Conservation (phyloP, 2,329 filamentous ascomycete genomes). For the Zalaria sp. region DNA sequence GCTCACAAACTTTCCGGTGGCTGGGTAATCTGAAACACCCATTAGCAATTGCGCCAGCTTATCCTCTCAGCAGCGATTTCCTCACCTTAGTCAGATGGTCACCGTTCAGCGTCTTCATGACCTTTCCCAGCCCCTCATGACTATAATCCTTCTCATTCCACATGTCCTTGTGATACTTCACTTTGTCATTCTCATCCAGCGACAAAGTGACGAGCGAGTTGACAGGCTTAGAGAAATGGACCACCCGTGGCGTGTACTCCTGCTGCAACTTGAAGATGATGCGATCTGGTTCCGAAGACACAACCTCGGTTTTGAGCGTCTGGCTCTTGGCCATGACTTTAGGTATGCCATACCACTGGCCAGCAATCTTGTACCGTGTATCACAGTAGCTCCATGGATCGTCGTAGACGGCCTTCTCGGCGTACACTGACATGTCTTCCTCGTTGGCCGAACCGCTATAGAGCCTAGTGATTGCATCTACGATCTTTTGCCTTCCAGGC, state of each 20-base stretch:
- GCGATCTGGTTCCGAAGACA: slow-evolving; percentile 21
- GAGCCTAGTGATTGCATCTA: slow-evolving; percentile 27
- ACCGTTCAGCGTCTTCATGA: slow-evolving; percentile 36
- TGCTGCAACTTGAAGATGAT: slow-evolving; percentile 36
- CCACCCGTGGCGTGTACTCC: slow-evolving; percentile 29
- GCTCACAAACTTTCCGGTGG: slow-evolving; percentile 5
- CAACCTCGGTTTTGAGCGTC: slow-evolving; percentile 28
- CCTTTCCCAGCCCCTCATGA: slow-evolving; percentile 31
- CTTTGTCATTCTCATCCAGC: slow-evolving; percentile 25
- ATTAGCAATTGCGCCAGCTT: not conserved
- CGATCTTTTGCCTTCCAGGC: slow-evolving; percentile 23
- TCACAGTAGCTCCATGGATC: slow-evolving; percentile 35
- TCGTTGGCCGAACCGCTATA: slow-evolving; percentile 34
- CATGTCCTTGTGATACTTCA: slow-evolving; percentile 36
- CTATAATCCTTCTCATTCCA: slow-evolving; percentile 36
- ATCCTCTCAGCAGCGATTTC: not conserved
- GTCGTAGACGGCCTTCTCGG: slow-evolving; percentile 31
- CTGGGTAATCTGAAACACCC: slow-evolving; percentile 3
- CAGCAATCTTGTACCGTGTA: slow-evolving; percentile 36
- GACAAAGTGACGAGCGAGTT: slow-evolving; percentile 27
- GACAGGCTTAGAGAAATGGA: slow-evolving; percentile 23
- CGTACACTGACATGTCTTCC: slow-evolving; percentile 36
- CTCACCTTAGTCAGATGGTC: slow-evolving; percentile 26
- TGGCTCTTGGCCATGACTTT: slow-evolving; percentile 25
- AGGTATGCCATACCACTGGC: slow-evolving; percentile 35